Evolutionary conservation across 768 basidiomycete species (phyloP), one percentile per base, ranked within the genome.

Genomic region (Kwoniella sp.): DNA sequence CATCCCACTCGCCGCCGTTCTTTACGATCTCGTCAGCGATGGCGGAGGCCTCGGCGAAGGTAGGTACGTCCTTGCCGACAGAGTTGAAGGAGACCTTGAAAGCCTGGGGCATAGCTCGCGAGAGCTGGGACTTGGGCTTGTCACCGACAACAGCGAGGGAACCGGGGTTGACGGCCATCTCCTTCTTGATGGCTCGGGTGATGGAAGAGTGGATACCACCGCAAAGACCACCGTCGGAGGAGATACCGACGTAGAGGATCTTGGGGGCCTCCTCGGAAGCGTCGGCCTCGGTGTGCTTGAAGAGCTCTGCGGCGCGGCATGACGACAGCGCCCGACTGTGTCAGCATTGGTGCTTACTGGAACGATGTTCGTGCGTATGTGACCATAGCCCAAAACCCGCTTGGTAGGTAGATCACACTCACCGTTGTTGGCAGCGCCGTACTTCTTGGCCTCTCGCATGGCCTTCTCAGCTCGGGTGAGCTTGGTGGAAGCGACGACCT

Each of bases 191-290:
- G 61, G 88, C 87, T 83, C 97, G 96, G 73, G 90, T 86, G 79
- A 98, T 91, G 59, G 92, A 93, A 47, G 95, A 98, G 85, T 98
- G 95, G 77, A 99, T 95, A 86, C 96, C 95, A 83, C 96, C 95
- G 79, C 95, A 99, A 63, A 99, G 91, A 83, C 96, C 95, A 84
- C 94, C 93, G 88, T 98, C 95, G 61, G 95, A 97, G 52, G 95
- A 96, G 77, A 96, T 82, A 80, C 94, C 92, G 72, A 98, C 81
- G 85, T 95, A 93, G 72, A 98, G 92, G 79, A 90, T 91, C 78
- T 83, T 83, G 59, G 71, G 70, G 17, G 55, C 55, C 77, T 88
- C 85, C 51, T 87, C 84, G 63, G 79, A 70, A 13, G 73, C 69
- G 23, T 87, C 84, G 47, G 86, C 84, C 26, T 67, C 54, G 51